Evolutionary conservation across 805 yeast species (phyloP), one percentile per base, ranked within the genome.

Genomic region (Candida montana): DNA sequence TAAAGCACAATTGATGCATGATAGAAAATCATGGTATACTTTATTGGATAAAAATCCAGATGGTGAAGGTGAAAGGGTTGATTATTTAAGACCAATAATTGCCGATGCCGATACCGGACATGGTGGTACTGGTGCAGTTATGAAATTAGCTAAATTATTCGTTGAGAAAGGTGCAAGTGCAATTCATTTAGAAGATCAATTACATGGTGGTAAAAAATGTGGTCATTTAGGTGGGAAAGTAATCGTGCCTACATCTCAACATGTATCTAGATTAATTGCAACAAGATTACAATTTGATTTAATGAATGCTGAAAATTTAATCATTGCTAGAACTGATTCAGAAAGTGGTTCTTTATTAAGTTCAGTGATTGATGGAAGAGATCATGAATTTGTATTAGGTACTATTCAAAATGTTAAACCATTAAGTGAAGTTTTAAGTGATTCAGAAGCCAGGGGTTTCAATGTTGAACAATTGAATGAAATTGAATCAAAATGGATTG

Each of bases 91-190:
- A 42, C 84, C 84, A 13, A 77, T 79, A 39, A 72, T 79, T 47
- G 84, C 84, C 3, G 84, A 79, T 54, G 84, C 74, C 3, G 84
- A 79, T 48, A 78, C 81, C 51, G 84, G 84, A 3, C 82, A 77
- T 54, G 84, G 84, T 16, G 81, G 83, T 11, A 59, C 71, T 12
- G 73, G 78, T 3, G 68, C 82, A 0, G 79, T 78, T 4, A 78
- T 79, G 84, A 79, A 79, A 53, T 59, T 77, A 41, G 81, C 83
- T 19, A 79, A 79, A 53, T 55, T 77, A 38, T 79, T 79, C 62
- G 83, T 80, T n/a, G 83, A 78, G 55, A 67, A 68, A 17, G 84
- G 84, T 19, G 82, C 84, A 3, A 78, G 83, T 2, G 83, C 75
- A n/a, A 72, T 79, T 36, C 84, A 79, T 54, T 59, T 76, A 20